Percentiles rank a stretch among this genome's conserved stretches.
Evolutionary conservation across 2,329 filamentous ascomycete genomes (phyloP).

Genomic region (Immersiporthe knoxdaviesiana): DNA sequence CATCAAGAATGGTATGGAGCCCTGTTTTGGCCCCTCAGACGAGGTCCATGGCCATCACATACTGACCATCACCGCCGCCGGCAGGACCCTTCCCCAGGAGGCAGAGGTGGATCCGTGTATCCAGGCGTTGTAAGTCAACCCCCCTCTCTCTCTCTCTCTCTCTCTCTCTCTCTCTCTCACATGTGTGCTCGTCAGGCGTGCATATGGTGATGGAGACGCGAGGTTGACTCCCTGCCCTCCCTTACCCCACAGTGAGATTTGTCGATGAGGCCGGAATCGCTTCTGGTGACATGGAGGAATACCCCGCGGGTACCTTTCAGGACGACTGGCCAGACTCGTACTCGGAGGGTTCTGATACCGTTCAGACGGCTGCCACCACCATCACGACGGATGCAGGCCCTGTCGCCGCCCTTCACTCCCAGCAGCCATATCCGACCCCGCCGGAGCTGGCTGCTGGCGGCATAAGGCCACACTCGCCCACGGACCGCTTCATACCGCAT

Average conservation of each 20-base stretch:
- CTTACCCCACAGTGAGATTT: slow-evolving; percentile 34
- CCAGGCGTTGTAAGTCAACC: slow-evolving; percentile 35
- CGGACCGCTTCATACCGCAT: slow-evolving; percentile 38
- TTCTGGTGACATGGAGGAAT: slow-evolving; percentile 23
- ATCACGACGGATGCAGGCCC: slow-evolving; percentile 16
- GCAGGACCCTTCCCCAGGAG: slow-evolving; percentile 36
- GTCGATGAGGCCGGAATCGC: slow-evolving; percentile 34
- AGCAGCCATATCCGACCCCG: slow-evolving; percentile 19
- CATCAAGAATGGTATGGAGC: slow-evolving; percentile 33
- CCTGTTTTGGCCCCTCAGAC: neutral
- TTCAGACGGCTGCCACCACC: slow-evolving; percentile 20
- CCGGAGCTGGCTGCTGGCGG: slow-evolving; percentile 7
- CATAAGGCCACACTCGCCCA: slow-evolving; percentile 32
- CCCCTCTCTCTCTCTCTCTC: neutral
- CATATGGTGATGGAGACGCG: too few species aligned
- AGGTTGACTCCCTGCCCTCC: slow-evolving; percentile 16
- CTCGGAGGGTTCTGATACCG: slow-evolving; percentile 23
- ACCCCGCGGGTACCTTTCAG: slow-evolving; percentile 16
- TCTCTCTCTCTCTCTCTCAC: neutral
- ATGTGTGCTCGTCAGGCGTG: neutral
- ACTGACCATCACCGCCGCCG: slow-evolving; percentile 17
- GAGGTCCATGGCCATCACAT: neutral
- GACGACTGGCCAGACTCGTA: slow-evolving; percentile 29
- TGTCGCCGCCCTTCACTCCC: slow-evolving; percentile 9
- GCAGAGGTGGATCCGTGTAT: slow-evolving; percentile 41